Evolutionary conservation across 1,284 basidiomycete species (phyloP).

Genomic region (Naganishia cerealis): DNA sequence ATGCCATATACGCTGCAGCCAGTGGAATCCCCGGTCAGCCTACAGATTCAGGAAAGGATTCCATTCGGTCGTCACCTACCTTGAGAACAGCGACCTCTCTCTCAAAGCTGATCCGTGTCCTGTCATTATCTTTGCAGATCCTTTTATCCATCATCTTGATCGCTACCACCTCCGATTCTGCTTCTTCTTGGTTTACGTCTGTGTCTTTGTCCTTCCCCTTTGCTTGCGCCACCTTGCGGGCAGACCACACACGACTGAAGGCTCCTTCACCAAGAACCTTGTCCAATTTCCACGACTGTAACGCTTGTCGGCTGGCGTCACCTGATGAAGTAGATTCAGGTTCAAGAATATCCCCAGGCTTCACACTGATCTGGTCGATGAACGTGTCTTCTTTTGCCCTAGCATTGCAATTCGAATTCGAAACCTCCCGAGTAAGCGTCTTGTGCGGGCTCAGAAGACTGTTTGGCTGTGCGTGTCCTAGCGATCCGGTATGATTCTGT

Average conservation of each 20-base stretch:
- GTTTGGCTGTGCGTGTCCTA: not conserved
- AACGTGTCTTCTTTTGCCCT: not conserved
- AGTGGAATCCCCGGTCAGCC: not conserved
- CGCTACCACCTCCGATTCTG: constrained; percentile 63
- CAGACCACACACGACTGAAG: constrained; percentile 76
- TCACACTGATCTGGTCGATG: constrained; percentile 29
- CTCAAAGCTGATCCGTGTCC: constrained; percentile 78
- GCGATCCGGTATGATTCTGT: not conserved
- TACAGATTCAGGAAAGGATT: not conserved
- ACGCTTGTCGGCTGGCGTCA: not conserved
- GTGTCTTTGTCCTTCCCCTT: constrained; percentile 39
- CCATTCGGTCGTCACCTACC: constrained; percentile 53
- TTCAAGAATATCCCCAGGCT: constrained; percentile 40
- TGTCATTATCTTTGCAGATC: constrained; percentile 61
- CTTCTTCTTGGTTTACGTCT: constrained; percentile 4
- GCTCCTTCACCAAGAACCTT: constrained; percentile 68
- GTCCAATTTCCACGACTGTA: constrained; percentile 55
- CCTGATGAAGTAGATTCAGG: constrained; percentile 24
- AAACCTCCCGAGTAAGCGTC: constrained; percentile 29
- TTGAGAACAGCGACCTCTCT: constrained; percentile 83
- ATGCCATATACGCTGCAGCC: constrained; percentile 71
- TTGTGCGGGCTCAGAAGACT: constrained; percentile 19
- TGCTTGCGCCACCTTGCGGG: constrained; percentile 58
- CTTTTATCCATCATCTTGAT: constrained; percentile 77
- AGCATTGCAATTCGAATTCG: constrained; percentile 17